Evolutionary conservation across 78 protist species (phyloP).

Genomic region (Neovahlkampfia damariscottae): DNA sequence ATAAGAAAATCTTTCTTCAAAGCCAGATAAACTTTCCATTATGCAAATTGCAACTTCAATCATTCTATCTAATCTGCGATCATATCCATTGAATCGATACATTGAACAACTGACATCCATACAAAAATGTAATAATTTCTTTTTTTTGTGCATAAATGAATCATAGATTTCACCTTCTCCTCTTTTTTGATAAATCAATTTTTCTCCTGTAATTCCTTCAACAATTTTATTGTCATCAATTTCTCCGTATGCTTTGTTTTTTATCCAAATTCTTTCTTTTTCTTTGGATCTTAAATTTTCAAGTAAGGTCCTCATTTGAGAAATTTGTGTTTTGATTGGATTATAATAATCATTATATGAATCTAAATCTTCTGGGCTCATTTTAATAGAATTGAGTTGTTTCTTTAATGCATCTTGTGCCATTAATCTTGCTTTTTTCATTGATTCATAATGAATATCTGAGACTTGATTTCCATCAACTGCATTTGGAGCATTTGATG

Average conservation of each 20-base stretch:
- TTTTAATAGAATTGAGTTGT: slow-evolving; percentile 32
- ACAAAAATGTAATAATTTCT: slow-evolving; percentile 33
- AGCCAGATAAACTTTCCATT: slow-evolving; percentile 34
- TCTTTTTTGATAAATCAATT: slow-evolving; percentile 1
- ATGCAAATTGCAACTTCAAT: slow-evolving; percentile 35
- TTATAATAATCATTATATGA: background rate
- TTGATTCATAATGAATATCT: no score
- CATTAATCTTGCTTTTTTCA: slow-evolving; percentile 23
- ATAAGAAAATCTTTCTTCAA: slow-evolving; percentile 35
- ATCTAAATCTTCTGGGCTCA: slow-evolving; percentile 20
- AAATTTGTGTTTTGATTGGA: slow-evolving; percentile 1
- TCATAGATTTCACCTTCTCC: background rate
- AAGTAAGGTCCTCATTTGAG: slow-evolving; percentile 20
- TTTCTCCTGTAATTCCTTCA: slow-evolving; percentile 46
- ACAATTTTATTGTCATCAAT: slow-evolving; percentile 46
- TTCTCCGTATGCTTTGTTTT: slow-evolving; percentile 30
- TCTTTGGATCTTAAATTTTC: slow-evolving; percentile 26
- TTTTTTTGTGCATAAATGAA: slow-evolving; percentile 15
- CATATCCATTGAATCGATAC: slow-evolving; percentile 52
- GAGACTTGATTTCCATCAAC: no score
- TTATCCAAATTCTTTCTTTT: slow-evolving; percentile 45
- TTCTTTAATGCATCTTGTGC: slow-evolving; percentile 26
- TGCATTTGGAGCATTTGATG: no score
- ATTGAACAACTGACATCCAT: slow-evolving; percentile 34
- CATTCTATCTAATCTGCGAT: slow-evolving; percentile 38